Evolutionary conservation across 2,329 filamentous ascomycete species (phyloP).

Genomic region (Juglanconis sp.): DNA sequence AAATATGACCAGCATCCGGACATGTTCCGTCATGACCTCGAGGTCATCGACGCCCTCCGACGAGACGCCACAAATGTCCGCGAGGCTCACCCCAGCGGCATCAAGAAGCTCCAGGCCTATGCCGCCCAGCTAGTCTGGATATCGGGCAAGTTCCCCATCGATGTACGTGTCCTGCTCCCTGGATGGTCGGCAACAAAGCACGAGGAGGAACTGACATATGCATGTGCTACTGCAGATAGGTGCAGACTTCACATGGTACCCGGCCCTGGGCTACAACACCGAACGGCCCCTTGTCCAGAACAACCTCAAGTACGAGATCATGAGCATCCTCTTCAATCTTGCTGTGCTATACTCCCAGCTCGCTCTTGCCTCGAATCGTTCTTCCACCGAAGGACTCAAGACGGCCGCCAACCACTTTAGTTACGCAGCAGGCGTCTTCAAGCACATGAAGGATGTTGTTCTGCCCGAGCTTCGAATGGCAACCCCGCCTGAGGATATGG

Average conservation of each 20-base stretch:
- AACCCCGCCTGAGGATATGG: constrained; percentile 92
- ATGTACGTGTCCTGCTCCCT: constrained; percentile 52
- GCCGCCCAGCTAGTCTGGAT: constrained; percentile 92
- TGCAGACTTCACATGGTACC: constrained; percentile 95
- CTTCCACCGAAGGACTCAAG: constrained; percentile 79
- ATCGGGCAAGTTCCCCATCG: constrained; percentile 91
- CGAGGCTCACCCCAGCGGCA: constrained; percentile 82
- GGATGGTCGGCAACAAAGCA: background rate
- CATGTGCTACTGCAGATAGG: constrained; percentile 65
- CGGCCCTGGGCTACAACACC: constrained; percentile 84
- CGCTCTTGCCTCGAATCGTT: constrained; percentile 74
- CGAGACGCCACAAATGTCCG: constrained; percentile 83
- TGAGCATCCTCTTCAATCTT: constrained; percentile 91
- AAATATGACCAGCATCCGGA: constrained; percentile 99
- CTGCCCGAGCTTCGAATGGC: constrained; percentile 79
- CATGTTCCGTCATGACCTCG: constrained; percentile 86
- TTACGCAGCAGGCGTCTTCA: constrained; percentile 78
- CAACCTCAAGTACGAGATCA: constrained; percentile 76
- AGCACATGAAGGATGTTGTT: constrained; percentile 71
- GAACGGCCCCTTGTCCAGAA: constrained; percentile 66
- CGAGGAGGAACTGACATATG: background rate
- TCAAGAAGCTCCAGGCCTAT: constrained; percentile 86
- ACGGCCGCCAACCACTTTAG: constrained; percentile 87
- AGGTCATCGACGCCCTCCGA: constrained; percentile 79
- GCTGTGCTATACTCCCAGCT: constrained; percentile 92